These are phyloP conservation scores for Aspergillus flavus DNA, from an alignment of 2,329 filamentous ascomycete genomes.

Conservation along the genomic window DNA sequence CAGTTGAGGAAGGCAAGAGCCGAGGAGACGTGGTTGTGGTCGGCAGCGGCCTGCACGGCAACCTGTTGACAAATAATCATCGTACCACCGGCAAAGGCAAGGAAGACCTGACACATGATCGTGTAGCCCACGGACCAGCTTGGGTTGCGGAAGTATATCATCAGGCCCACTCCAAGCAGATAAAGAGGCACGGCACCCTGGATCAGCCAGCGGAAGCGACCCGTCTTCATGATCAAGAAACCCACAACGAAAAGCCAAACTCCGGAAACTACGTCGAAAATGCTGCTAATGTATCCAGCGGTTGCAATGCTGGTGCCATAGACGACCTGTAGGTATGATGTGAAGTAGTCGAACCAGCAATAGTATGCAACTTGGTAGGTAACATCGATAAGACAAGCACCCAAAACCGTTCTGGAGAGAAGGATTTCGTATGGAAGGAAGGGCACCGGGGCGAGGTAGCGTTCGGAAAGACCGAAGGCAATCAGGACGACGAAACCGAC, in stretches of 20 bases:
- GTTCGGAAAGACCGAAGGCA: constrained; percentile 57
- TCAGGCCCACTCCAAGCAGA: constrained; percentile 52
- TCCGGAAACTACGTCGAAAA: constrained; percentile 56
- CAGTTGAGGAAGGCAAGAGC: constrained; percentile 50
- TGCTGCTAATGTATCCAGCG: constrained; percentile 49
- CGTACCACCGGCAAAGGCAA: constrained; percentile 55
- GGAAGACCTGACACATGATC: constrained; percentile 58
- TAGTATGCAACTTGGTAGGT: constrained; percentile 22
- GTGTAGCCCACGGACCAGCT: constrained; percentile 51
- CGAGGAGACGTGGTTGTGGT: constrained; percentile 56
- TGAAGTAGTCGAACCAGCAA: constrained; percentile 34
- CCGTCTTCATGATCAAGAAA: constrained; percentile 50
- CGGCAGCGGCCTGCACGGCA: constrained; percentile 54
- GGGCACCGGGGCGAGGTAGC: constrained; percentile 46
- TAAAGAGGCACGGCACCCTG: constrained; percentile 52
- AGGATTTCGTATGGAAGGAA: constrained; percentile 40
- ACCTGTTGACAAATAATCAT: constrained; percentile 57
- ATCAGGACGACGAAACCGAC: constrained; percentile 57
- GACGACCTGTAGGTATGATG: constrained; percentile 41
- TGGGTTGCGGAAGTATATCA: constrained; percentile 55
- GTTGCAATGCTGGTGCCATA: constrained; percentile 31
- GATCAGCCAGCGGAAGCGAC: constrained; percentile 54
- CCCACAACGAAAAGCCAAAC: constrained; percentile 58
- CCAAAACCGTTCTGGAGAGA: constrained; percentile 31
- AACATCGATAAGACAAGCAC: constrained; percentile 26